Base-by-base conservation (phyloP, 1,139 yeast species). In the Kodamaea derodonti region DNA sequence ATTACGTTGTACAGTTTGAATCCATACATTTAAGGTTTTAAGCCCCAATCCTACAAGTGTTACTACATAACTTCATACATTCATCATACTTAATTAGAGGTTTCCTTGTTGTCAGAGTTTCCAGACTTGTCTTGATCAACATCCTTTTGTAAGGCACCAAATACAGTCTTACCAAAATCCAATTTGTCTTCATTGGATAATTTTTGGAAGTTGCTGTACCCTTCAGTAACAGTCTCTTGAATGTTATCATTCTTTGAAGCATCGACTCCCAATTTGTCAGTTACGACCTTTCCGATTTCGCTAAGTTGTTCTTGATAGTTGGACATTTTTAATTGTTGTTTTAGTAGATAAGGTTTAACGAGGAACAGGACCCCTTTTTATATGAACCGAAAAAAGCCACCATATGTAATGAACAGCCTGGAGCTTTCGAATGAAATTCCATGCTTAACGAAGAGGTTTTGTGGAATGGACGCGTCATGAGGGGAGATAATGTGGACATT, bases 181-280 rank as follows among this genome's bases (percentile, higher is more conserved):
- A 37, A 33, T 41, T 41, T 39, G 15, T 40, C 42, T 3, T 32
- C 29, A 3, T 36, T 37, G 6, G 41, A 31, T 30, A 35, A 20
- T 11, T 38, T 31, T 29, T 39, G 39, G 31, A 41, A 35, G 33
- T 43, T 41, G 33, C 42, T 38, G 34, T 36, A 36, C 6, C 44
- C 46, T 16, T 42, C 32, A 34, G 37, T 34, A 35, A 40, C 20
- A 28, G 39, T 30, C 17, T 35, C 38, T 15, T 34, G 36, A 17
- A 40, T 27, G 24, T 40, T 39, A 12, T 32, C 34, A 14, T 20
- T 28, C 23, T 33, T 27, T 17, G 36, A 24, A n/a, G 40, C 37
- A 34, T 41, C 43, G 27, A 35, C 22, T 3, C 45, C 45, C 26
- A 41, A 35, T 30, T 41, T 35, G 34, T 39, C 39, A 31, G 30